Evolutionary conservation across 108 stramenopile species (phyloP).

Genomic region (Skeletonema grethae): DNA sequence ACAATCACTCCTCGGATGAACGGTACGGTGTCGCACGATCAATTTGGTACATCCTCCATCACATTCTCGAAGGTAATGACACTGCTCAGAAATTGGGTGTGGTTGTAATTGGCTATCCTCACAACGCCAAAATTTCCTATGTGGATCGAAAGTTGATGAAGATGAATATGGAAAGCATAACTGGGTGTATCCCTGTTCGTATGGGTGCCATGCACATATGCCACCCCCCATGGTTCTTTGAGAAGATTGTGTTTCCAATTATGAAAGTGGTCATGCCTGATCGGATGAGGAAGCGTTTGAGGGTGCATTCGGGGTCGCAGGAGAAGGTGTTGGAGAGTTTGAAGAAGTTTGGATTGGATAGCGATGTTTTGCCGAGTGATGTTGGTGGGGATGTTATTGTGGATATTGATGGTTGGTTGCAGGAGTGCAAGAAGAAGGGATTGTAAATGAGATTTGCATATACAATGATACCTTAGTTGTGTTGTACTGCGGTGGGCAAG

Average conservation of each 20-base stretch:
- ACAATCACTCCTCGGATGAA: slow-evolving; percentile 33
- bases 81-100: slow-evolving; percentile 50
- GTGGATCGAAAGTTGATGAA: slow-evolving; percentile 51
- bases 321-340: slow-evolving; percentile 52
- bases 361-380: slow-evolving; percentile 48
- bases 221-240: slow-evolving; percentile 61
- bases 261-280: slow-evolving; percentile 57
- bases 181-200: slow-evolving; percentile 57
- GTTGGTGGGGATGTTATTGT: slow-evolving; percentile 54
- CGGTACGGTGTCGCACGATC: slow-evolving; percentile 48
- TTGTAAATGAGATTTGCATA: background rate
- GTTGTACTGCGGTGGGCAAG: background rate
- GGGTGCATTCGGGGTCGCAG: slow-evolving; percentile 47
- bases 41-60: slow-evolving; percentile 57
- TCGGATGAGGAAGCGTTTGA: slow-evolving; percentile 52
- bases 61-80: slow-evolving; percentile 43
- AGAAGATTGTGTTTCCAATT: slow-evolving; percentile 49
- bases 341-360: slow-evolving; percentile 46
- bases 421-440: slow-evolving; percentile 22
- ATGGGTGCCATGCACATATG: slow-evolving; percentile 59
- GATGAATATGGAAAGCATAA: slow-evolving; percentile 38
- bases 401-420: slow-evolving; percentile 38
- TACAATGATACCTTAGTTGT: background rate
- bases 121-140: slow-evolving; percentile 31
- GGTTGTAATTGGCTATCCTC: slow-evolving; percentile 40